A percentile compares a stretch with the other conserved stretches of the same genome.
These are phyloP conservation scores for Phytopythium mirpurense DNA, from an alignment of 352 stramenopile genomes.

Conservation along the genomic window DNA sequence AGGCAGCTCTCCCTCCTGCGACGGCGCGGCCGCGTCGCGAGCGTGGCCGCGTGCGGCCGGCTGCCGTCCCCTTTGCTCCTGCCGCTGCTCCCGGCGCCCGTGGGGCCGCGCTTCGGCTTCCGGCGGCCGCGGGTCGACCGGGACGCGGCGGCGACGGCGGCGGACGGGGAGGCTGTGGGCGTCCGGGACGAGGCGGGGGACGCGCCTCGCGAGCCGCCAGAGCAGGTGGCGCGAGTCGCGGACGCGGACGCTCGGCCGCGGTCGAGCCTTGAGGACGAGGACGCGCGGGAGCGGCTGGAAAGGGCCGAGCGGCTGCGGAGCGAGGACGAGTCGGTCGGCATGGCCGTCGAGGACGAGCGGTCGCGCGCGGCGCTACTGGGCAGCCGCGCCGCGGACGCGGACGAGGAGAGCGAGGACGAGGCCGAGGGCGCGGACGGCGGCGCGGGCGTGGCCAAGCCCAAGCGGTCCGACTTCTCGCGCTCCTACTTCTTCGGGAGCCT, in stretches of 20 bases:
- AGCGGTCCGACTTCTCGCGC: slow-evolving; percentile 57
- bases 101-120: slow-evolving; percentile 22
- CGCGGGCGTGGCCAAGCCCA: slow-evolving; percentile 27
- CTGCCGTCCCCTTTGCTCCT: slow-evolving; percentile 37
- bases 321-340: slow-evolving; percentile 20
- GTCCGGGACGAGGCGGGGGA: neutral
- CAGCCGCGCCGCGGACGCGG: too few species aligned
- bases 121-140: neutral
- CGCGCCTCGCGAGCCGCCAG: neutral
- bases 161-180: neutral
- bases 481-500: slow-evolving; percentile 76
- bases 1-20: slow-evolving; percentile 46
- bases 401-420: slow-evolving; percentile 44
- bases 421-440: neutral
- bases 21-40: slow-evolving; percentile 28
- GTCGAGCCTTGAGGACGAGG: slow-evolving; percentile 19
- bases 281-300: slow-evolving; percentile 14
- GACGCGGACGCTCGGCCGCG: neutral
- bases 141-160: slow-evolving; percentile 1
- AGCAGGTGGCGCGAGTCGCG: neutral
- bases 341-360: slow-evolving; percentile 30
- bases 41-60: slow-evolving; percentile 39
- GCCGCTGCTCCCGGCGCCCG: slow-evolving; percentile 26
- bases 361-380: slow-evolving; percentile 26
- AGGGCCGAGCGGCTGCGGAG: slow-evolving; percentile 7